Evolutionary conservation across 176 grass and related monocot species (phyloP).

Genomic region (Rhynchospora breviuscula): DNA sequence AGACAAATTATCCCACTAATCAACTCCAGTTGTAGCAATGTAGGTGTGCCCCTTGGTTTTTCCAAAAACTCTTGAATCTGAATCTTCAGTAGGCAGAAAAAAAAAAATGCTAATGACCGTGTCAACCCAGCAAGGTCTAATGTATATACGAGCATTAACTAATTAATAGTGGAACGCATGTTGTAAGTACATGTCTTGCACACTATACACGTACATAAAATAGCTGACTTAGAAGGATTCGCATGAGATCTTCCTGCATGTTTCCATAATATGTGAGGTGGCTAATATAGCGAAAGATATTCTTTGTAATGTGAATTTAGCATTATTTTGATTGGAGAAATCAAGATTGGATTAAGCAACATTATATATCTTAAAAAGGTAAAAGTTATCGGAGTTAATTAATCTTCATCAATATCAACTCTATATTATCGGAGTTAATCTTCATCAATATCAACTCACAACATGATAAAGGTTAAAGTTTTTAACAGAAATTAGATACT

Average conservation of each 20-base stretch:
- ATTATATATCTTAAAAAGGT: no score
- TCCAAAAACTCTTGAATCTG: neutral
- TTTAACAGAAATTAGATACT: neutral
- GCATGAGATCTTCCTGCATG: neutral
- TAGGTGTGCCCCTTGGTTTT: neutral
- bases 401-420: no score
- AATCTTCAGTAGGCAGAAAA: neutral
- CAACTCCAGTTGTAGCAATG: neutral
- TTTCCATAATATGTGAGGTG: no score
- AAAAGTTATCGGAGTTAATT: no score
- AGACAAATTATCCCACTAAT: neutral
- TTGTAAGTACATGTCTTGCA: neutral
- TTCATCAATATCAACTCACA: neutral
- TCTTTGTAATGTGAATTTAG: no score
- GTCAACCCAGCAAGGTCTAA: neutral
- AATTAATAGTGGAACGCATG: neutral
- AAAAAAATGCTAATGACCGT: neutral
- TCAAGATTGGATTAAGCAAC: no score
- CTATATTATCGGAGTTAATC: neutral
- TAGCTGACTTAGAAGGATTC: neutral
- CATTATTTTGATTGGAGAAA: no score
- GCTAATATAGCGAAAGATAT: no score
- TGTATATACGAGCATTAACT: neutral
- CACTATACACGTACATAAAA: neutral
- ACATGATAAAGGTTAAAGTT: neutral